These are phyloP conservation scores for Nakazawaea laoshanensis DNA, from an alignment of 805 yeast species.

Conservation along the genomic window DNA sequence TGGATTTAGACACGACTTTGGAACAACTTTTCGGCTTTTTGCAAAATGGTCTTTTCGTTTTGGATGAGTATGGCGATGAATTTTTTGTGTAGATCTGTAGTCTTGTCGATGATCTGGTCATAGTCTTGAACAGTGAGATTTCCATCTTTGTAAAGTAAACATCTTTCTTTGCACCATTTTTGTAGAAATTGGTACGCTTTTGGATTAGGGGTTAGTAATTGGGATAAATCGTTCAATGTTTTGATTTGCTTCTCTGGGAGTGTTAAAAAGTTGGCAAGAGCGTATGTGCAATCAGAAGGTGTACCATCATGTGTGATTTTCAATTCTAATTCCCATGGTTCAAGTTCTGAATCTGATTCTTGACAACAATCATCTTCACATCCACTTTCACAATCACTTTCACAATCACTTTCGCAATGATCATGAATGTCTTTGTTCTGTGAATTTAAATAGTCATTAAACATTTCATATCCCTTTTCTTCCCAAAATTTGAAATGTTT, in stretches of 20 bases:
- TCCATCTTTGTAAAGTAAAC: conserved; percentile 10
- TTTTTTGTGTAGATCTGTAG: conserved; percentile 1
- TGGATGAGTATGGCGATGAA: conserved; percentile 7
- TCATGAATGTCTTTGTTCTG: conserved; percentile 11
- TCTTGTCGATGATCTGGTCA: conserved; percentile 10
- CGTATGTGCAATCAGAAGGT: conserved; percentile 35
- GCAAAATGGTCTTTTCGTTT: conserved; percentile 11
- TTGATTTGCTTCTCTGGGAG: conserved; percentile 19
- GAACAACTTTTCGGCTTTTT: conserved; percentile 2
- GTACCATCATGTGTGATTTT: conserved; percentile 31
- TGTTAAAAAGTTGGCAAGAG: conserved; percentile 28
- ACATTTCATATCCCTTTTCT: conserved; percentile 23
- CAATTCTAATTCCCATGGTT: conserved; percentile 37
- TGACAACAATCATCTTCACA: conserved; percentile 14
- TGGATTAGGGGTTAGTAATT: conserved; percentile 8
- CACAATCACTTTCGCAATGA: conserved; percentile 13
- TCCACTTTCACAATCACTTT: conserved; percentile 13
- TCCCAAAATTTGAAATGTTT: conserved; percentile 42
- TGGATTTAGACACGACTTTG: conserved; percentile 4
- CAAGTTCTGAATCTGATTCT: conserved; percentile 18
- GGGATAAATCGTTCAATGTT: conserved; percentile 4
- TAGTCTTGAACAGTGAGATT: conserved; percentile 11
- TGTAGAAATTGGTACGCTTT: conserved; percentile 12
- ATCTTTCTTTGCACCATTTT: conserved; percentile 14
- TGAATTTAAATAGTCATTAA: conserved; percentile 14